Base-by-base conservation (phyloP, 179 eudicot species). In the Kewa caespitosa region DNA sequence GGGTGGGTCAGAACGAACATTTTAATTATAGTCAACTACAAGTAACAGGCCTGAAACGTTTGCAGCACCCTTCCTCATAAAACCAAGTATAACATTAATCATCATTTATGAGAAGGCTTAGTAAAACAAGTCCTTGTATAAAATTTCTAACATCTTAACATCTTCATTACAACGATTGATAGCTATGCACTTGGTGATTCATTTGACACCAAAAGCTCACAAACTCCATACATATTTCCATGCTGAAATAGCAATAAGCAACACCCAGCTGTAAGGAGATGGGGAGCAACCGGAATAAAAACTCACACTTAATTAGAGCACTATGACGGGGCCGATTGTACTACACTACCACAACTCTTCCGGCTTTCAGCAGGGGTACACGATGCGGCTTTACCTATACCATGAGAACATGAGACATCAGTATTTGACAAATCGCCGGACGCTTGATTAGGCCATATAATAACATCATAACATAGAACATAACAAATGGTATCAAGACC, bases 261-360 rank as follows among this genome's bases (percentile, higher is more conserved):
- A 41, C 13, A 41, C 46, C 46, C 46, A 6, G 13, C 9, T 41
- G 46, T 41, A 41, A 31, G n/a, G n/a, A n/a, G n/a, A n/a, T n/a
- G n/a, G n/a, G n/a, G n/a, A n/a, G n/a, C n/a, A n/a, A n/a, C n/a
- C 22, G 22, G 61, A 52, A 20, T 15, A 2, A 32, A n/a, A 72
- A 72, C 67, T 72, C 52, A 57, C 76, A 57, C 28, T 57, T 38
- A 37, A 54, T 9, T 37, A 15, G 54, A 38, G 46, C 67, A 55
- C 66, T 28, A 5, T 2, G 37, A 38, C 38, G 7, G 34, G 74
- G 41, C 32, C 42, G n/a, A n/a, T 71, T 22, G 33, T n/a, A 36
- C 63, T 18, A 34, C 39, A 33, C 23, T 31, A 8, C n/a, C n/a
- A 23, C 31, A 8, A 20, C 38, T 39, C 34, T 50, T 14, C 33